phyloP scores from a whole-genome alignment of 805 yeast genomes.

The Candida hispaniensis region DNA sequence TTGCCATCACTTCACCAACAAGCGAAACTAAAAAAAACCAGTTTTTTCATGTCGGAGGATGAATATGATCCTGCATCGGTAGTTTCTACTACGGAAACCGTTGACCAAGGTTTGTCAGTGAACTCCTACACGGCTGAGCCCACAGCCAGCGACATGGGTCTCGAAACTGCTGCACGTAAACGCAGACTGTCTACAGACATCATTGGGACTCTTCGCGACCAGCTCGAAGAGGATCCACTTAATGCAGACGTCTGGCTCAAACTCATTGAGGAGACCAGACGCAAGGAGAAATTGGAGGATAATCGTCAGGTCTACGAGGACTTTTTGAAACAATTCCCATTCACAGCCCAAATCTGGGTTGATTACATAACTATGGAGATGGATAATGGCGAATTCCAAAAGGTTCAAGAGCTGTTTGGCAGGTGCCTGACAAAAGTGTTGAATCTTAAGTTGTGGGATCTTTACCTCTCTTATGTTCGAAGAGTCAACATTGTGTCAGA shows the following conservation, averaged over 20 bases:
- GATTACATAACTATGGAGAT: slow-evolving; percentile 56
- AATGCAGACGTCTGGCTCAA: slow-evolving; percentile 48
- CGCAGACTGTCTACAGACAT: slow-evolving; percentile 36
- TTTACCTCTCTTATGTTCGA: slow-evolving; percentile 70
- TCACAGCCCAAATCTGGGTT: slow-evolving; percentile 64
- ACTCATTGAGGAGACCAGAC: slow-evolving; percentile 39
- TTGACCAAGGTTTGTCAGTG: background rate
- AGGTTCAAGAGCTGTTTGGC: slow-evolving; percentile 56
- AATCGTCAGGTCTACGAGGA: slow-evolving; percentile 49
- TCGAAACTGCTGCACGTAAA: slow-evolving; percentile 18
- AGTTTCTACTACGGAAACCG: background rate
- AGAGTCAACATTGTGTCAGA: slow-evolving; percentile 51
- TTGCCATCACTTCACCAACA: too few species aligned
- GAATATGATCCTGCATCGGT: background rate
- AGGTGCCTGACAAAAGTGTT: slow-evolving; percentile 51
- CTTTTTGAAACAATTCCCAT: slow-evolving; percentile 55
- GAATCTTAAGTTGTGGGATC: slow-evolving; percentile 60
- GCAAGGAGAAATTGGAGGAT: slow-evolving; percentile 48
- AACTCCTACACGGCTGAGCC: background rate
- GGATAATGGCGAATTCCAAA: slow-evolving; percentile 51
- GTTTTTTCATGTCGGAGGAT: background rate
- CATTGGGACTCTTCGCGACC: slow-evolving; percentile 50
- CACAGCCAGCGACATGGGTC: background rate
- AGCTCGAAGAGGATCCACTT: slow-evolving; percentile 40
- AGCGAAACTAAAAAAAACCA: background rate